A percentile compares a stretch with the other conserved stretches of the same genome.
Evolutionary conservation across 1,284 basidiomycete species (phyloP).

Genomic region (Chalciporus sp.): DNA sequence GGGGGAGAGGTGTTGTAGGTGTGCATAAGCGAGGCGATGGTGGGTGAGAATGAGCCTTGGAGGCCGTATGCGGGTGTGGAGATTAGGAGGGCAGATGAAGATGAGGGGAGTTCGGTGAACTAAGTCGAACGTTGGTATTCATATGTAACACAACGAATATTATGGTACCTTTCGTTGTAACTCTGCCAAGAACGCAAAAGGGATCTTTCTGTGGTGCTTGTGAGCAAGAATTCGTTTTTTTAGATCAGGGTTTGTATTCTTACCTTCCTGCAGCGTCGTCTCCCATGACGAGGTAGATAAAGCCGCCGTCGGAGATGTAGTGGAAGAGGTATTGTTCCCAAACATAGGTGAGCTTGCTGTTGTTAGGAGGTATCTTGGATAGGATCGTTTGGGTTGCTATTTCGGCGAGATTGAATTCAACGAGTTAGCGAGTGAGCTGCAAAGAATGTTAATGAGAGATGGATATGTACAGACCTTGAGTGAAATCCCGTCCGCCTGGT

Average conservation of each 20-base stretch:
- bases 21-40: constrained; percentile 74
- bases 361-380: constrained; percentile 91
- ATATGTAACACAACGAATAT: constrained; percentile 3
- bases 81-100: constrained; percentile 41
- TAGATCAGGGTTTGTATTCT: not conserved
- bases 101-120: constrained; percentile 64
- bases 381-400: constrained; percentile 89
- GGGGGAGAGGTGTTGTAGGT: constrained; percentile 90
- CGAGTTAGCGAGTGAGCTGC: constrained; percentile 1
- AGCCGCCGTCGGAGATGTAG: constrained; percentile 87
- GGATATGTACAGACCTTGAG: constrained; percentile 58
- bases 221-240: not conserved
- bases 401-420: constrained; percentile 4
- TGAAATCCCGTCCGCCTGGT: constrained; percentile 76
- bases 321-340: constrained; percentile 98
- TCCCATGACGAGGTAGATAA: constrained; percentile 91
- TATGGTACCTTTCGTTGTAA: constrained; percentile 70
- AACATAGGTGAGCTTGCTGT: constrained; percentile 94
- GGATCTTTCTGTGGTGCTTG: constrained; percentile 66
- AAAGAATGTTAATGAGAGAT: not conserved
- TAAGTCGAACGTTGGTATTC: constrained; percentile 29
- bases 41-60: constrained; percentile 70
- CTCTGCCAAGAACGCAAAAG: constrained; percentile 91
- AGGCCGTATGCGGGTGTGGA: constrained; percentile 59
- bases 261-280: constrained; percentile 88